A percentile compares a stretch with the other conserved stretches of the same genome.
These are phyloP conservation scores for Hypericum androsaemum DNA, from an alignment of 345 rosid genomes.

Conservation along the genomic window DNA sequence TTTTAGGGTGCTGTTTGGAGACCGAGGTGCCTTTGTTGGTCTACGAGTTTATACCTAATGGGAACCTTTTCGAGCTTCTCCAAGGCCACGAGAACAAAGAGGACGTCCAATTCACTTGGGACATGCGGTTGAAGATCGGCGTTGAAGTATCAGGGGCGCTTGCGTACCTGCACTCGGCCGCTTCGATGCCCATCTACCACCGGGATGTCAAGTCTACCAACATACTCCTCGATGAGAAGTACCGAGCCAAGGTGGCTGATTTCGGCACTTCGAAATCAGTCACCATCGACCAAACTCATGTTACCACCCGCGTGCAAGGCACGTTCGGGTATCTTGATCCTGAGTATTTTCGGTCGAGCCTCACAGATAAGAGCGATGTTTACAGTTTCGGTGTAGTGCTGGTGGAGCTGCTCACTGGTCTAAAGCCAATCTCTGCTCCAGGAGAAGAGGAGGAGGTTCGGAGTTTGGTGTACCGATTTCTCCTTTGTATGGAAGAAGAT, in stretches of 20 bases:
- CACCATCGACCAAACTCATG: neutral
- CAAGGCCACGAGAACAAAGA: neutral
- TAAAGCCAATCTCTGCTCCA: neutral
- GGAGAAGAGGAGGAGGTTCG: neutral
- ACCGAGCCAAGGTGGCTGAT: conserved; percentile 1
- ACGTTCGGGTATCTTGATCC: neutral
- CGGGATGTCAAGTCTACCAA: neutral
- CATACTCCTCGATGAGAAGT: neutral
- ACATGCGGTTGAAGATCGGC: neutral
- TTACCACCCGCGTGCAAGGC: neutral
- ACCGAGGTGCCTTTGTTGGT: too few species aligned
- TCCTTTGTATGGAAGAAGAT: neutral
- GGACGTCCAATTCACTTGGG: neutral
- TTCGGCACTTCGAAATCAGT: neutral
- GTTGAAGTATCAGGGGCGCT: neutral
- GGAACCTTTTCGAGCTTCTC: neutral
- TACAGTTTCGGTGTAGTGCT: too few species aligned
- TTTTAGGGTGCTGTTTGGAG: too few species aligned
- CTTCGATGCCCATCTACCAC: conserved; percentile 1
- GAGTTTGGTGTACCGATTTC: neutral
- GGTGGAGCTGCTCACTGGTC: neutral
- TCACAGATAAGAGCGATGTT: too few species aligned
- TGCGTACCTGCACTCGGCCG: neutral
- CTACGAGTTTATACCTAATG: neutral
- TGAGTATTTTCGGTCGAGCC: neutral